These are phyloP conservation scores for Tilletia indica DNA, from an alignment of 1,284 basidiomycete genomes.

Conservation along the genomic window DNA sequence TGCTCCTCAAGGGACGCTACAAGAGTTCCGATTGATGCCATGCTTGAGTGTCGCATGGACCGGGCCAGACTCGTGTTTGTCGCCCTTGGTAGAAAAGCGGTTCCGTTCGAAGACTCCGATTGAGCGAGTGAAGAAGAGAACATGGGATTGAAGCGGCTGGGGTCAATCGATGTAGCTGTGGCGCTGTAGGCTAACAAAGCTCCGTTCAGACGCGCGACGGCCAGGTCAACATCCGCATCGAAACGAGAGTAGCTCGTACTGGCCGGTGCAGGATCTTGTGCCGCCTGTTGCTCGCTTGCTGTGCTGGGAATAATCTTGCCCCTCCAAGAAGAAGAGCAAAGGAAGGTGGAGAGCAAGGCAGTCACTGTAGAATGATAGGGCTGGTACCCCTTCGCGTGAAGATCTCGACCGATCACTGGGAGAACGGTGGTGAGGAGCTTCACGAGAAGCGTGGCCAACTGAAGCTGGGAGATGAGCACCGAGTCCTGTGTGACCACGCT, in stretches of 20 bases:
- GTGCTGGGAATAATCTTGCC: slow-evolving; percentile 67
- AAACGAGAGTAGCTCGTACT: slow-evolving; percentile 25
- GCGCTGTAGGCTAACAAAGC: slow-evolving; percentile 46
- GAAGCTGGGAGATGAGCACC: slow-evolving; percentile 66
- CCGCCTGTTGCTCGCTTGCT: slow-evolving; percentile 63
- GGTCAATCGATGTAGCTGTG: slow-evolving; percentile 23
- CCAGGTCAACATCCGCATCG: slow-evolving; percentile 31
- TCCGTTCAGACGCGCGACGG: slow-evolving; percentile 36
- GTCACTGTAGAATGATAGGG: slow-evolving; percentile 74
- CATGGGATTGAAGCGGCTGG: slow-evolving; percentile 19
- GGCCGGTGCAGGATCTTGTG: slow-evolving; percentile 59
- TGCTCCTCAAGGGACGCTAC: slow-evolving; percentile 67
- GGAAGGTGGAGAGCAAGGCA: slow-evolving; percentile 70
- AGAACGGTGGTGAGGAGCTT: slow-evolving; percentile 68
- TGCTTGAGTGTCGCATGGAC: slow-evolving; percentile 63
- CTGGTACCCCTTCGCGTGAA: slow-evolving; percentile 65
- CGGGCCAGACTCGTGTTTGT: slow-evolving; percentile 27
- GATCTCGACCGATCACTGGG: slow-evolving; percentile 70
- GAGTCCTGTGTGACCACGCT: slow-evolving; percentile 69
- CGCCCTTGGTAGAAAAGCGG: slow-evolving; percentile 55
- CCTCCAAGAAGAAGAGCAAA: slow-evolving; percentile 68
- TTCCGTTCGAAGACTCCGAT: slow-evolving; percentile 55
- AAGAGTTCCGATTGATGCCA: slow-evolving; percentile 65
- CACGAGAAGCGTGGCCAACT: slow-evolving; percentile 75
- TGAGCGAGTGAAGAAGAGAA: slow-evolving; percentile 40